Conservation (phyloP, 2,329 filamentous ascomycete species). For the Rhytidhysteron rufulum region DNA sequence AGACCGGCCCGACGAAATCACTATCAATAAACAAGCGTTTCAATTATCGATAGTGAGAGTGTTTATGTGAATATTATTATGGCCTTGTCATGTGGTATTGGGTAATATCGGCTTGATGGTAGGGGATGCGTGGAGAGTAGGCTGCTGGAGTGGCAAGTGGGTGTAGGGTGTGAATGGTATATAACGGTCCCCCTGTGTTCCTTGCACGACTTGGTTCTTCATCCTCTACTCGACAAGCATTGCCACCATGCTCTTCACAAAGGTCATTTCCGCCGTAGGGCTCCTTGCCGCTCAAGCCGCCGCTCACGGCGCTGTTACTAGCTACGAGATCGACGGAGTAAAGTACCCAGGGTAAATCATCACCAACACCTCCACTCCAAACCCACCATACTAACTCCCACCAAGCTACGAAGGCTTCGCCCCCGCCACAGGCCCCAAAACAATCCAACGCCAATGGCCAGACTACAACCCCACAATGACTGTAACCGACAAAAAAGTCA, state of each 20-base stretch:
- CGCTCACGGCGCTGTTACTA: conserved; percentile 34
- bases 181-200: conserved; percentile 12
- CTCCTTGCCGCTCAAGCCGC: conserved; percentile 26
- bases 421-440: conserved; percentile 45
- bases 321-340: conserved; percentile 30
- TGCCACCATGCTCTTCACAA: conserved; percentile 36
- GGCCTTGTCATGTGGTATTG: conserved; percentile 5
- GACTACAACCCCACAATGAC: conserved; percentile 54
- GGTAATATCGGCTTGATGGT: conserved; percentile 5
- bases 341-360: conserved; percentile 26
- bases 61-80: conserved; percentile 15
- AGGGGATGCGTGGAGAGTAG: conserved; percentile 10
- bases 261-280: conserved; percentile 28
- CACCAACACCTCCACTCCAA: conserved; percentile 24
- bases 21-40: conserved; percentile 16
- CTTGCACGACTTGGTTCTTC: conserved; percentile 1
- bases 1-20: conserved; percentile 18
- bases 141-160: not conserved
- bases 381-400: conserved; percentile 33
- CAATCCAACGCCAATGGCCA: conserved; percentile 58
- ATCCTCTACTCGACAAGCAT: conserved; percentile 2
- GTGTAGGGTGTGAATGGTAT: conserved; percentile 5
- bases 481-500: conserved; percentile 48
- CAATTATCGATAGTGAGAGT: conserved; percentile 21
- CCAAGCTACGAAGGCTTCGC: conserved; percentile 51